These are phyloP conservation scores for Haplosporangium sp. DNA, from an alignment of 371 early-diverging fungal species.

Conservation along the genomic window DNA sequence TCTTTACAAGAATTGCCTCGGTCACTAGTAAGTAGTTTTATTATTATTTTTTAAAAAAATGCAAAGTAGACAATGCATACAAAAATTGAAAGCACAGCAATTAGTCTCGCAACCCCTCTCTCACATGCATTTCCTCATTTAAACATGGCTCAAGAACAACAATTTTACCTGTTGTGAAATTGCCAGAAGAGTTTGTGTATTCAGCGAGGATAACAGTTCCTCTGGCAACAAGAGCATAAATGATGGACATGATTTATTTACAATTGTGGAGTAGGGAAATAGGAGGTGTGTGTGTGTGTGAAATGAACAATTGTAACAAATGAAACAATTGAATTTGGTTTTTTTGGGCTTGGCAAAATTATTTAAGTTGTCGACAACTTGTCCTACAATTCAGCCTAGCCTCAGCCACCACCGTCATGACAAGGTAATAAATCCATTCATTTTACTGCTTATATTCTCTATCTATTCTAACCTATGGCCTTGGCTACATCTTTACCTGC, in stretches of 20 bases:
- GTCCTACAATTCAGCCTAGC: no score
- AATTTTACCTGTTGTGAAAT: constrained; percentile 66
- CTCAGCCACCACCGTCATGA: no score
- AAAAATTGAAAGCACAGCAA: neutral
- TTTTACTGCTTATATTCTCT: no score
- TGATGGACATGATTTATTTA: constrained; percentile 70
- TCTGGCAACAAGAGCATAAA: constrained; percentile 81
- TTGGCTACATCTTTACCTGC: constrained; percentile 46
- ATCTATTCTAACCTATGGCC: constrained; percentile 20
- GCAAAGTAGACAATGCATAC: neutral
- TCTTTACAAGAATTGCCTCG: constrained; percentile 90
- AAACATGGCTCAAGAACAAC: neutral
- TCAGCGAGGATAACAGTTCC: constrained; percentile 81
- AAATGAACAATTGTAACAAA: no score
- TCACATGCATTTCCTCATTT: neutral
- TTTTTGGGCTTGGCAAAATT: no score
- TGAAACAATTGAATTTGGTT: no score
- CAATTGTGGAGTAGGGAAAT: neutral
- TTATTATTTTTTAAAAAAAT: neutral
- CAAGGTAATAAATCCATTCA: no score
- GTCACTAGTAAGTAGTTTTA: constrained; percentile 67
- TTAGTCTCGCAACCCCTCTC: neutral
- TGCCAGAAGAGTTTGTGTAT: constrained; percentile 81
- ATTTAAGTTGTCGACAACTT: no score
- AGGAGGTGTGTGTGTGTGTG: no score